Evolutionary conservation across 352 stramenopile species (phyloP).

Genomic region (Globisporangium uncinulatum): DNA sequence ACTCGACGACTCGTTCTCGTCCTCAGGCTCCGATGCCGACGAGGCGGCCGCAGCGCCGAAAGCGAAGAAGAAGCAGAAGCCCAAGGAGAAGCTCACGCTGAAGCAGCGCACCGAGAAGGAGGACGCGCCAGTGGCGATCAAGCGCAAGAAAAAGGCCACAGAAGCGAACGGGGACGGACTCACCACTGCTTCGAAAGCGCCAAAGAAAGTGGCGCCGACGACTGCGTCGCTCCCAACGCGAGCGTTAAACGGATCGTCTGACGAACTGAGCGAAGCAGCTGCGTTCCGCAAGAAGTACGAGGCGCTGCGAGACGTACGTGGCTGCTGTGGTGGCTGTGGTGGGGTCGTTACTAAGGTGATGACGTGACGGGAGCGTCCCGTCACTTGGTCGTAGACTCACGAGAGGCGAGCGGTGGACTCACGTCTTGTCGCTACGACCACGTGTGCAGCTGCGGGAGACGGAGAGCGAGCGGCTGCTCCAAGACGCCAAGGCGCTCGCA

Average conservation of each 20-base stretch:
- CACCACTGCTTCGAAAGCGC: not conserved
- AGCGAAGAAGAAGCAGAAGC: slow-evolving; percentile 11
- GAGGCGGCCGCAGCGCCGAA: not conserved
- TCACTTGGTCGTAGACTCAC: too few relatives aligned
- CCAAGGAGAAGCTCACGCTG: not conserved
- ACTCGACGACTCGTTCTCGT: not conserved
- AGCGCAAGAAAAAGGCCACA: not conserved
- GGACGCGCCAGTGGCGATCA: not conserved
- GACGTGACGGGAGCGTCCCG: not conserved
- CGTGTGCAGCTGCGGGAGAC: slow-evolving; percentile 39
- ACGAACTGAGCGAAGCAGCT: slow-evolving; percentile 5
- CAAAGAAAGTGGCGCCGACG: slow-evolving; percentile 1
- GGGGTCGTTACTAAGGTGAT: not conserved
- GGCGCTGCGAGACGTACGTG: slow-evolving; percentile 33
- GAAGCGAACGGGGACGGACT: slow-evolving; percentile 1
- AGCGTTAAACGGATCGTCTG: not conserved
- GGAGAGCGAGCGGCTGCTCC: slow-evolving; percentile 57
- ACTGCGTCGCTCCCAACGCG: not conserved
- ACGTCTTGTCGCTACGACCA: not conserved
- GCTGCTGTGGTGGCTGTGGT: not conserved
- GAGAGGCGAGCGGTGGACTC: not conserved
- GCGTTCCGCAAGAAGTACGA: slow-evolving; percentile 37
- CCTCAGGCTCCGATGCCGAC: not conserved
- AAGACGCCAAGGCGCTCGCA: slow-evolving; percentile 50
- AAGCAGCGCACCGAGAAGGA: not conserved